Base-by-base conservation (phyloP, 139 green algal species). In the Micromonas pusilla region DNA sequence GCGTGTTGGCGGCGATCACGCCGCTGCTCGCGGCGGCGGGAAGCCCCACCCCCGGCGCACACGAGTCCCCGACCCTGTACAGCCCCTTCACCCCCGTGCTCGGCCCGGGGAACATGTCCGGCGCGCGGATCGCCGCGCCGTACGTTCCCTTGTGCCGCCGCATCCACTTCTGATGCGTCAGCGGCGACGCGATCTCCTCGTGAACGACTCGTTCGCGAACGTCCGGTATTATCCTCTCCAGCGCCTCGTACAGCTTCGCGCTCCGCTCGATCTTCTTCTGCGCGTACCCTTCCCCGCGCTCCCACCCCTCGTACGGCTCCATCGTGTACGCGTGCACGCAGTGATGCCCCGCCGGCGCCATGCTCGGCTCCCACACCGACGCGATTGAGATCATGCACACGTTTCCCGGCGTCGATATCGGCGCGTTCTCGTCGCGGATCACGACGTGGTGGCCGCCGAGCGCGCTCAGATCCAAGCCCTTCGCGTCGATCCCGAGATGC, bases 1-100 rank as follows among this genome's bases (percentile, higher is more conserved):
- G 26, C 0, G 79, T 72, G 72, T 80, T 80, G 2, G 76, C 91
- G 3, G 79, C 79, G 45, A 96, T 92, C 77, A 92, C 87, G 33
- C 91, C 90, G 64, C 83, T 87, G 30, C 88, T 91, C 28, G 91
- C 92, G 34, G 89, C 92, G 32, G 92, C 92, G 3, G 92, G 92
- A 32, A 97, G 86, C 28, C 92, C 92, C 66, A 97, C 96, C 33
- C 93, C 93, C 0, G 93, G 93, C 83, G 91, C 88, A 45, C 82
- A 89, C 9, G 79, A 90, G 84, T 97, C 93, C 0, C 92, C 92
- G 77, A 80, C 83, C 6, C 66, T 60, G 79, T 92, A 76, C 4
- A 89, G 83, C 0, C 83, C 77, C n/a, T 83, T 77, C 19, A 97
- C 62, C 52, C 88, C 87, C 6, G 45, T 57, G 9, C 16, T 9